These are phyloP conservation scores for Asterophora parasitica DNA, from an alignment of 768 basidiomycete genomes.

Conservation along the genomic window DNA sequence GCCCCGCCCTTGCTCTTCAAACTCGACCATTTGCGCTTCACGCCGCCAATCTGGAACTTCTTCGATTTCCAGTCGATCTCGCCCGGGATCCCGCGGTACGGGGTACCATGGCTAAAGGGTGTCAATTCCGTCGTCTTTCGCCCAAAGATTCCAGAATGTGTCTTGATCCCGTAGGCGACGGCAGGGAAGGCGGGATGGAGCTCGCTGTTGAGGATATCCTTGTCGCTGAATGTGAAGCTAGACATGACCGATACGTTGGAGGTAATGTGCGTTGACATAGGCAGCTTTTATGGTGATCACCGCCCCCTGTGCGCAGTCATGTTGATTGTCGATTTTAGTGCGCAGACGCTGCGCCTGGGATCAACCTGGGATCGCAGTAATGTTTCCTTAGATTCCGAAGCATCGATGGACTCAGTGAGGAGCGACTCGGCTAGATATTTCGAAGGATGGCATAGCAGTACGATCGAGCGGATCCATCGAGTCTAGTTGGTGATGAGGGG, in stretches of 20 bases:
- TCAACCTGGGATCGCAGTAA: too few relatives aligned
- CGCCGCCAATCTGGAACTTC: conserved; percentile 4
- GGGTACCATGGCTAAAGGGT: background rate
- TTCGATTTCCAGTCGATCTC: conserved; percentile 7
- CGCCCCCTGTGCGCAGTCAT: too few relatives aligned
- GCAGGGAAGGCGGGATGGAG: background rate
- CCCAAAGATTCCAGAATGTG: background rate
- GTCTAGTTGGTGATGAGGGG: too few relatives aligned
- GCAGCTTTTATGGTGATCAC: too few relatives aligned
- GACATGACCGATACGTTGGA: conserved; percentile 1
- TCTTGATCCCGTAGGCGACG: background rate
- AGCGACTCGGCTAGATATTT: too few relatives aligned
- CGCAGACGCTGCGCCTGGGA: too few relatives aligned
- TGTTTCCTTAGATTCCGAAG: too few relatives aligned
- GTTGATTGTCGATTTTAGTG: too few relatives aligned
- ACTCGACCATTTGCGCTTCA: background rate
- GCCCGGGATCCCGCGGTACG: background rate
- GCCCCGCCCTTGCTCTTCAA: background rate
- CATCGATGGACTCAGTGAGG: too few relatives aligned
- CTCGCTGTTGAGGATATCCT: conserved; percentile 1
- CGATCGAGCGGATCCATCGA: too few relatives aligned
- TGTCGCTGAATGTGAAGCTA: background rate
- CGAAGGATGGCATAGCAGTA: too few relatives aligned
- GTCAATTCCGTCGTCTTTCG: conserved; percentile 1
- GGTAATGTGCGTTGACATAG: too few relatives aligned